Evolutionary conservation across 2,329 filamentous ascomycete genomes (phyloP), one percentile per base, ranked within the genome.

Genomic region (Neofusicoccum kwambonambiense): DNA sequence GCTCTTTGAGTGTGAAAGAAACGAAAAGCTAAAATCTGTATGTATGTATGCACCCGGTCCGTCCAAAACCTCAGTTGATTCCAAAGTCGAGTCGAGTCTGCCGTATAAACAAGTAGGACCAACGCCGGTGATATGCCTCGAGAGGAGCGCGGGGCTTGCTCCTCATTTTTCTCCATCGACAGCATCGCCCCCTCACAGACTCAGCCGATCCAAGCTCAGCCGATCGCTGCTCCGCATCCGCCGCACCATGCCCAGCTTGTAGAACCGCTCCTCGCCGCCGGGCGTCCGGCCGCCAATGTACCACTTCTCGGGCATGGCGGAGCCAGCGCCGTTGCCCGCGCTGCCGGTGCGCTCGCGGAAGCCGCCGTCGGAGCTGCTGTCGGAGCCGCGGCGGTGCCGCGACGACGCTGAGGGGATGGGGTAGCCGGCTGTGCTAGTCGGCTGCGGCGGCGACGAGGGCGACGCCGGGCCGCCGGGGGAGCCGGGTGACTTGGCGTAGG

Each of bases 251-350:
- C 90, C 90, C 50, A 93, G 79, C 79, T 92, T 92, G 77, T 93
- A 93, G 79, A 92, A 93, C 72, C 86, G 86, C 75, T 93, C 90
- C 72, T 93, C 90, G n/a, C 90, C 90, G 1, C 80, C 84, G 1
- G 90, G 89, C 34, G 90, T 93, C 72, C 89, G 81, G 6, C 90
- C 90, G 22, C 90, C 90, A 63, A 93, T 90, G 72, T 93, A 93
- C 89, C 90, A 92, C 78, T 91, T 92, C 69, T 93, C 89, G 56
- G 87, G 77, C 41, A 88, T 89, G 67, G 93, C 90, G 60, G 89
- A 81, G 74, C 92, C 93, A 5, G 27, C 71, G 93, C 90, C 63
- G 84, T 88, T 31, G 68, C 62, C 54, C 3, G 45, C 35, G 22
- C 47, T 50, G 56, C 54, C 50, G 13, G 56, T 61, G 27, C 54